Evolutionary conservation across 257 asterid genomes (phyloP), one percentile per base, ranked within the genome.

Genomic region (Phtheirospermum japonicum): DNA sequence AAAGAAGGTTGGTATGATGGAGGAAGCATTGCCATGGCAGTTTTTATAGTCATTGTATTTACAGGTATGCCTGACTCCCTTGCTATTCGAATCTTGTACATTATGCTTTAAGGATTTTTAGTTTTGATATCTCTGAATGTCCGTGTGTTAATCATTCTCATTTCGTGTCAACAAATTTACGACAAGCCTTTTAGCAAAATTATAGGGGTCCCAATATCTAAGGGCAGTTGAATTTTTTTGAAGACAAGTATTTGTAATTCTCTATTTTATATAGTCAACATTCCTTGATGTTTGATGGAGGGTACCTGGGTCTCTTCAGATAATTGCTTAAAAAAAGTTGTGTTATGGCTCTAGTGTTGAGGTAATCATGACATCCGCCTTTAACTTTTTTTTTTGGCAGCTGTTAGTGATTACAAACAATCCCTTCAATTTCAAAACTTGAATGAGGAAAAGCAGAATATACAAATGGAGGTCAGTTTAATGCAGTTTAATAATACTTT

Each of bases 1-100:
- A 80, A 85, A 83, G 93, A 89, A 76, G 99, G 99, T 70, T 92
- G 99, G 99, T 92, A 92, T 75, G 99, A 92, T 79, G 99, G 99
- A 69, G 99, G 99, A 73, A 92, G 97, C 81, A 92, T 92, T 73
- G 87, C 89, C 20, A 51, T 92, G 72, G 99, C 99, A 16, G 97
- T 92, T 69, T 56, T 92, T 60, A 80, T 92, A 42, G 97, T 92
- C 67, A 88, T 89, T 43, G 61, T 82, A 42, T 87, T 92, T 63
- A 92, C 99, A 77, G 89, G 99, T 92, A 86, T 36, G 64, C 11
- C 40, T 0, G 11, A 14, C 18, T 20, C 49, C 3, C 36, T 23
- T 20, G 59, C 8, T 17, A 28, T 17, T 49, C 55, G 17, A 49
- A 20, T 49, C 28, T 49, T 18, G 55, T 18, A 2, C 30, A 49